Conservation (phyloP, 2,329 filamentous ascomycete genomes). For the Septoria petroselini region DNA sequence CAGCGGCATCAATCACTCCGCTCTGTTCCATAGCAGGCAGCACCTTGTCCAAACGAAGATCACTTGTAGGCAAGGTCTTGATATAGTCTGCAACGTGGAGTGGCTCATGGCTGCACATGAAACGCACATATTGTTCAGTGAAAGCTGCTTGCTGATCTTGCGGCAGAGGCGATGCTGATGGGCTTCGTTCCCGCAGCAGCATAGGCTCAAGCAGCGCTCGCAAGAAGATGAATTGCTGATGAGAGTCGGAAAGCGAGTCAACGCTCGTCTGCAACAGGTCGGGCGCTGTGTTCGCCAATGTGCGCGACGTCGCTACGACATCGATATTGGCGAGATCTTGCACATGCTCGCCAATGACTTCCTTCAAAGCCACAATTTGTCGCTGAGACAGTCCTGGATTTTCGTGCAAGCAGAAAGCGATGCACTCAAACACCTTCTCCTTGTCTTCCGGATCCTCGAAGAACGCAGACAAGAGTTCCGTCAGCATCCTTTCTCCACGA, state of each 20-base stretch:
- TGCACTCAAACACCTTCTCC: constrained; percentile 72
- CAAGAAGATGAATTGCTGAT: constrained; percentile 73
- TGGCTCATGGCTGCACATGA: constrained; percentile 86
- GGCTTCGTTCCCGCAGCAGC: constrained; percentile 34
- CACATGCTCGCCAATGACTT: constrained; percentile 64
- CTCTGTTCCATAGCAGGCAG: constrained; percentile 85
- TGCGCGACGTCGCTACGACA: constrained; percentile 61
- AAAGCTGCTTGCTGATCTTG: constrained; percentile 53
- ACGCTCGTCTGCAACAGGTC: constrained; percentile 67
- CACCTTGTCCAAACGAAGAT: constrained; percentile 74
- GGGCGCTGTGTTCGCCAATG: constrained; percentile 59
- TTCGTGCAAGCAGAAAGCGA: constrained; percentile 69
- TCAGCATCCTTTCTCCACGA: constrained; percentile 73
- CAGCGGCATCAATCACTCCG: constrained; percentile 87
- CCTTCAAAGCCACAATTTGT: constrained; percentile 69
- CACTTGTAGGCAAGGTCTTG: constrained; percentile 67
- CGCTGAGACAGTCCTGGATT: constrained; percentile 62
- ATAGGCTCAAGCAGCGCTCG: constrained; percentile 68
- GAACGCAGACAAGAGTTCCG: constrained; percentile 72
- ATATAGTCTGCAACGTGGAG: constrained; percentile 83
- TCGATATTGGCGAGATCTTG: constrained; percentile 65
- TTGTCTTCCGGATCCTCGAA: constrained; percentile 81
- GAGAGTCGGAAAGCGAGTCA: constrained; percentile 57
- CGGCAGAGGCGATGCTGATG: constrained; percentile 32
- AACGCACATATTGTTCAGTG: constrained; percentile 77